Conservation (phyloP, 2,329 filamentous ascomycete genomes). For the Colletotrichum noveboracense region DNA sequence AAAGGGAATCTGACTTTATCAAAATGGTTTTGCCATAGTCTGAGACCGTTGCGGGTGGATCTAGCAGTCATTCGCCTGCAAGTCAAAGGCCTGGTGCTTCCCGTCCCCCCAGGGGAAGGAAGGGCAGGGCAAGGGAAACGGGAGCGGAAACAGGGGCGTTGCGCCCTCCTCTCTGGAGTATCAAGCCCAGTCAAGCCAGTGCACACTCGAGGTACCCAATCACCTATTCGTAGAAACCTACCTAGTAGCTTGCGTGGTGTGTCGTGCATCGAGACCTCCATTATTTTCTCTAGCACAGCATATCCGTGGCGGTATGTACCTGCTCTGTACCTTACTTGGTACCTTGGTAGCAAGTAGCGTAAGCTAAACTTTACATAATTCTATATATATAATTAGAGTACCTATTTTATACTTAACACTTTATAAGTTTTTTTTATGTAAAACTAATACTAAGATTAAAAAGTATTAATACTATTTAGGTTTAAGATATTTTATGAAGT, state of each 20-base stretch:
- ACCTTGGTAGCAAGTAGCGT: no score
- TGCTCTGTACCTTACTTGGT: not conserved
- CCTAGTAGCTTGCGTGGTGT: not conserved
- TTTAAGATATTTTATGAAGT: no score
- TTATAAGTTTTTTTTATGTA: no score
- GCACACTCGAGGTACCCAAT: not conserved
- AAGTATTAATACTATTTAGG: no score
- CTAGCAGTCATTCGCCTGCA: slow-evolving; percentile 1
- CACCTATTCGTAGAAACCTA: not conserved
- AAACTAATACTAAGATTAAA: no score
- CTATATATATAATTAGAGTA: no score
- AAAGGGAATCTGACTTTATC: slow-evolving; percentile 15
- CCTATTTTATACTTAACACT: no score
- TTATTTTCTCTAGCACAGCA: not conserved
- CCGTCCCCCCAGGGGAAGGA: not conserved
- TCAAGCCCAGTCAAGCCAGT: not conserved
- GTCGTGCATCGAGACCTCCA: not conserved
- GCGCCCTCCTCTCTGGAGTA: not conserved
- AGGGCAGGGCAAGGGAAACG: not conserved
- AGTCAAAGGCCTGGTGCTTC: not conserved
- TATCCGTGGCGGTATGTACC: not conserved
- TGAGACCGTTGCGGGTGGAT: slow-evolving; percentile 10
- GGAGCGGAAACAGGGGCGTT: not conserved
- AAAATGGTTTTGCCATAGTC: slow-evolving; percentile 5
- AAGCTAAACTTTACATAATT: no score